These are phyloP conservation scores for Aspergillus unguis DNA, from an alignment of 2,329 filamentous ascomycete genomes.

Conservation along the genomic window DNA sequence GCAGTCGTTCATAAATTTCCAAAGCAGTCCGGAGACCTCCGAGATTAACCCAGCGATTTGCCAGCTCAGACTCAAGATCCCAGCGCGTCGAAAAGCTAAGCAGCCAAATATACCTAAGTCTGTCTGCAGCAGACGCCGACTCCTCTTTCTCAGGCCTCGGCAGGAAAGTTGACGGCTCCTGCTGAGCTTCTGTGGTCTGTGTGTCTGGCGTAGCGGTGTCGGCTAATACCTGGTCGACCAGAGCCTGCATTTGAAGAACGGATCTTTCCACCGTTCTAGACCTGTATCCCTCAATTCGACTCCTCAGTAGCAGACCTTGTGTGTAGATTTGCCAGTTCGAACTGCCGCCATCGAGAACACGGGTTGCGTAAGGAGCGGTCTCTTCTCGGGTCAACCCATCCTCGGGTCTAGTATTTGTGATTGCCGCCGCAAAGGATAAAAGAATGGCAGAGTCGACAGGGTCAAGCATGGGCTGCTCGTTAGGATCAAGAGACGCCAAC, in stretches of 20 bases:
- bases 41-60: slow-evolving; percentile 84
- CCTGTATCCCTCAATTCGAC: slow-evolving; percentile 81
- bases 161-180: slow-evolving; percentile 71
- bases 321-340: slow-evolving; percentile 99
- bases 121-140: slow-evolving; percentile 67
- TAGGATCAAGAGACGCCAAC: slow-evolving; percentile 66
- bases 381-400: slow-evolving; percentile 90
- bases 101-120: slow-evolving; percentile 79
- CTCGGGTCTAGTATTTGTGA: slow-evolving; percentile 81
- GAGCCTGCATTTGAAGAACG: slow-evolving; percentile 86
- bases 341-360: slow-evolving; percentile 81
- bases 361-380: slow-evolving; percentile 82
- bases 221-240: slow-evolving; percentile 91
- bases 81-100: slow-evolving; percentile 82
- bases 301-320: slow-evolving; percentile 83
- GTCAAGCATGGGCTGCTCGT: slow-evolving; percentile 75
- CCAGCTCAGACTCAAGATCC: slow-evolving; percentile 92
- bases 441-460: slow-evolving; percentile 88
- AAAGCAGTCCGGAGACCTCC: slow-evolving; percentile 86
- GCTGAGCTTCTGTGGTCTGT: slow-evolving; percentile 30
- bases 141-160: slow-evolving; percentile 72
- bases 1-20: slow-evolving; percentile 90
- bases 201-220: slow-evolving; percentile 61
- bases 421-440: slow-evolving; percentile 72
- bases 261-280: slow-evolving; percentile 86